Base-by-base conservation (phyloP, 768 basidiomycete species). In the Paxillus involutus region DNA sequence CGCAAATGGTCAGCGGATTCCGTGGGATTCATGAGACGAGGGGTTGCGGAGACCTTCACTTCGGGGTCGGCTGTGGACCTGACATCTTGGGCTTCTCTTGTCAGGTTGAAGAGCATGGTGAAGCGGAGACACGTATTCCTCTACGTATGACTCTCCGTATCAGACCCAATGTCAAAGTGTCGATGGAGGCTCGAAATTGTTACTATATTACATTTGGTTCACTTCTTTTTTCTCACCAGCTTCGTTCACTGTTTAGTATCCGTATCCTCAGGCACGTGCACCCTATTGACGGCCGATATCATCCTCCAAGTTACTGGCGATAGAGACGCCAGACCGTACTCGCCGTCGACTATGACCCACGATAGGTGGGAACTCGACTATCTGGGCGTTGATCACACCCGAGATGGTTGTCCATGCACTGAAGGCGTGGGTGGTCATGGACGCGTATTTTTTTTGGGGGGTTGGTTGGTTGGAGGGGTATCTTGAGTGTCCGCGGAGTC, bases 331-430 rank as follows among this genome's bases (percentile, higher is more conserved):
- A 85, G 69, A 1, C 86, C 85, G 61, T 87, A 86, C 66, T 88
- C 86, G 63, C 85, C 85, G 63, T 88, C 86, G 58, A 89, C 71
- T 44, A 78, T 65, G 26, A 89, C 72, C 85, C 85, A 88, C 0
- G 83, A 81, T 10, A 86, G 67, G 63, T 83, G 73, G 4, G 73
- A 68, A 57, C 78, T 80, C 21, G 85, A 77, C 54, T 3, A 78
- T 77, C 26, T 85, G 77, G 5, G 84, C 85, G 57, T 80, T 75
- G 59, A 83, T 76, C 7, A 72, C 64, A n/a, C 84, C 83, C 1
- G 84, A 81, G 7, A 83, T 64, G 3, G 83, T 85, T 33, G 86
- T 69, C 85, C 86, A 88, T 2, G 80, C 81, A 10, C 87, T 85
- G 54, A 88, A 84, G 1, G 81, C 66, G 65, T 85, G 83, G 26